Conservation (phyloP, 495 filamentous ascomycete genomes). For the Aspergillus bridgeri region DNA sequence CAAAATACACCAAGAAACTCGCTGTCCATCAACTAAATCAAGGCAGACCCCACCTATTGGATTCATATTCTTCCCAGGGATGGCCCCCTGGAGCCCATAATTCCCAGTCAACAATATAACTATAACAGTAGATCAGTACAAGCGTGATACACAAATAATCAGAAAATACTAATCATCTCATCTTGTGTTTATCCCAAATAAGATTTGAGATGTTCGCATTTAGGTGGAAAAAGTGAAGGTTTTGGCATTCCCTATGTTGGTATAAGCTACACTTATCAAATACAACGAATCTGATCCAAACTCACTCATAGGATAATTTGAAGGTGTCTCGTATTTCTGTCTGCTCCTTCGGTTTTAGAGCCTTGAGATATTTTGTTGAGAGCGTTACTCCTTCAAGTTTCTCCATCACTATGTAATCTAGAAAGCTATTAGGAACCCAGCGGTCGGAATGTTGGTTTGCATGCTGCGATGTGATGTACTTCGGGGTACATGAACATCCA, state of each 20-base stretch:
- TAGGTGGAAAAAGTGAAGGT: constrained; percentile 4
- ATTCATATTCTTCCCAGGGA: too few relatives aligned
- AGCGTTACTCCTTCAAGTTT: constrained; percentile 9
- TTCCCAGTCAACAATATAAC: constrained; percentile 7
- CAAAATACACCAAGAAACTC: too few relatives aligned
- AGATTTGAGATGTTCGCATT: constrained; percentile 2
- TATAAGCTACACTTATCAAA: background rate
- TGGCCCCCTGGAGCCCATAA: too few relatives aligned
- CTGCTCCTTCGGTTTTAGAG: constrained; percentile 1
- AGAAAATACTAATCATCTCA: constrained; percentile 5
- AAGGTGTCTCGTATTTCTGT: constrained; percentile 3
- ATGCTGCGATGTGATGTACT: constrained; percentile 8
- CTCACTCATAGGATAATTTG: constrained; percentile 9
- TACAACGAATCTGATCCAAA: background rate
- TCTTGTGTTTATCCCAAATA: constrained; percentile 9
- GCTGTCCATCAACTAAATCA: too few relatives aligned
- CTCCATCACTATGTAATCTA: constrained; percentile 12
- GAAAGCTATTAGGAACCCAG: constrained; percentile 6
- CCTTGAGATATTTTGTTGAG: background rate
- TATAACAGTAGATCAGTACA: constrained; percentile 5
- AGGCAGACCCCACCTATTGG: too few relatives aligned
- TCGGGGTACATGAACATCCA: constrained; percentile 3
- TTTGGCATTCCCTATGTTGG: background rate
- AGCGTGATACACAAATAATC: background rate
- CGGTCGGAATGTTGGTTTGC: constrained; percentile 3